Base-by-base conservation (phyloP, 140 eudicot genomes). In the Anethum foeniculum region DNA sequence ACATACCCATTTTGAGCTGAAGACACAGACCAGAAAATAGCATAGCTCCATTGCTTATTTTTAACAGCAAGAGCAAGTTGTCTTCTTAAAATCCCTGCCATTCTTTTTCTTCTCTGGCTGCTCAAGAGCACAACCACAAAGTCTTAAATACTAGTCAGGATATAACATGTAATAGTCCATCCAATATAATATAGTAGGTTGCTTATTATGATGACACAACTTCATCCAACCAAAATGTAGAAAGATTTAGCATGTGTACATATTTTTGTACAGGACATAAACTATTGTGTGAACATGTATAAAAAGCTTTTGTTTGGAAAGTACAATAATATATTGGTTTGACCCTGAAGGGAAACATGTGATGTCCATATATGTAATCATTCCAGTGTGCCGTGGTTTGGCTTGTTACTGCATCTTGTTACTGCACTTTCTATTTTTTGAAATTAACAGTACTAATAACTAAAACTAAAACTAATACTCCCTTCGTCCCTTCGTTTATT, bases 21-120 rank as follows among this genome's bases (percentile, higher is more conserved):
- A 25, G 98, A 90, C 79, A 71, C 43, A 58, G 97, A 89, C 98
- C 98, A 94, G 84, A 94, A 94, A 76, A 94, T 92, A 47, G 96
- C 96, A 88, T 94, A 94, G 81, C 96, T 92, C 98, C 98, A 94
- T 76, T 94, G 92, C 67, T 89, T 87, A 85, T 88, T 85, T 82
- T 87, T 90, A 80, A 92, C 88, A 85, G 91, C 94, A 81, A 83
- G 80, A 87, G 97, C 98, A 84, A 94, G 86, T 77, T 85, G 90
- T 75, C 82, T 85, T 82, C 93, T 90, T 68, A 92, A 79, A 77
- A 81, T 86, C 38, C 85, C 83, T 67, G 83, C 64, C 38, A 69
- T 80, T 21, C 49, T 85, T 19, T 77, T 68, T 48, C 43, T 78
- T 80, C 75, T 73, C 58, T 52, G 81, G 58, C 28, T 77, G 76